Evolutionary conservation across 306 rosid species (phyloP).

Genomic region (Pyrus bretschneideri): DNA sequence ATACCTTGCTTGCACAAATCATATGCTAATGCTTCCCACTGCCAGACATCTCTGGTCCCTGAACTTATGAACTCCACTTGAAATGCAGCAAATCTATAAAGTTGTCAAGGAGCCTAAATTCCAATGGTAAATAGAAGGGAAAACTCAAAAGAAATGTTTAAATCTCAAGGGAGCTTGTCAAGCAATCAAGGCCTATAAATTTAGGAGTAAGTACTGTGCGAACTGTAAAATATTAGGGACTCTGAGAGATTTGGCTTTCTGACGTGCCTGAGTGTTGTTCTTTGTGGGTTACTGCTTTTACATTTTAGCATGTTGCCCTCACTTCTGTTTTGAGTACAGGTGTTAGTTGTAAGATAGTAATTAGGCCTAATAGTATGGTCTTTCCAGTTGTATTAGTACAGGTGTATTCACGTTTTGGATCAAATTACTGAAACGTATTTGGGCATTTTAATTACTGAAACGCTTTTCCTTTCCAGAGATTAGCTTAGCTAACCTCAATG

Average conservation of each 20-base stretch:
- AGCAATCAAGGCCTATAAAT: background rate
- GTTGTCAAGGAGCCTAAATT: background rate
- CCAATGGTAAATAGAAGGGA: background rate
- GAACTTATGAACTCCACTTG: background rate
- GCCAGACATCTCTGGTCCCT: background rate
- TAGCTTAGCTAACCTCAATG: no score
- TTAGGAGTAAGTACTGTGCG: background rate
- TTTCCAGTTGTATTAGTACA: no score
- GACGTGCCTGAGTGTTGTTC: background rate
- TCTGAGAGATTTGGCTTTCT: background rate
- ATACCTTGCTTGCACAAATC: background rate
- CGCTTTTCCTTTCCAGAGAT: no score
- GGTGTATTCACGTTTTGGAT: no score
- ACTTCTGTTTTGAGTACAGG: no score
- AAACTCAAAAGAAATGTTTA: background rate
- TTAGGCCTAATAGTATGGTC: no score
- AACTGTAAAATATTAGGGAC: background rate
- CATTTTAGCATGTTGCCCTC: no score
- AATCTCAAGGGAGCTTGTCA: background rate
- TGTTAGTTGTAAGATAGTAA: no score
- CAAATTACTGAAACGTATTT: no score
- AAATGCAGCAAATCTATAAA: background rate
- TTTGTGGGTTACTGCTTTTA: no score
- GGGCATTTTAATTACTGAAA: no score
- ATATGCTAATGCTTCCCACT: background rate